These are phyloP conservation scores for Micractinium sp. DNA, from an alignment of 139 green algal species.

Conservation along the genomic window DNA sequence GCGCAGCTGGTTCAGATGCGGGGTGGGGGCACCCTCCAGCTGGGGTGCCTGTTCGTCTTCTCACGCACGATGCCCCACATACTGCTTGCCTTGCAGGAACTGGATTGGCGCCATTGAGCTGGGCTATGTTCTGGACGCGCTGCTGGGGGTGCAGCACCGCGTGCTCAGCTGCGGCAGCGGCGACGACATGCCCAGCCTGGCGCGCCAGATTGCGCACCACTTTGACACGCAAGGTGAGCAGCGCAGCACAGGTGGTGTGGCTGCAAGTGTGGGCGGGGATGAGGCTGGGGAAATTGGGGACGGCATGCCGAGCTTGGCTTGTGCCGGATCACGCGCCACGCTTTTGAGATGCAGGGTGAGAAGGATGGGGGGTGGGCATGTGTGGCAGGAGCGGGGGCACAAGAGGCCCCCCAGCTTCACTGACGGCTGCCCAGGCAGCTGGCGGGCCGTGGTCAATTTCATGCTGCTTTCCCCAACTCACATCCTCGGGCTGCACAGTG, in stretches of 20 bases:
- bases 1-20: neutral
- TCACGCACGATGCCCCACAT: no score
- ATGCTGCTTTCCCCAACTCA: no score
- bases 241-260: neutral
- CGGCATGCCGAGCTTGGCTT: neutral
- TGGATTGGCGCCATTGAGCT: conserved; percentile 98
- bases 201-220: conserved; percentile 83
- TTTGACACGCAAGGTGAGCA: conserved; percentile 80
- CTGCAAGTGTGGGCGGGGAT: neutral
- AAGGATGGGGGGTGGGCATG: no score
- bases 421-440: no score
- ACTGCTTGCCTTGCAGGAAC: conserved; percentile 53
- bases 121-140: conserved; percentile 85
- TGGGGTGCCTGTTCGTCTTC: neutral
- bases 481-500: no score
- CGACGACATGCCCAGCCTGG: conserved; percentile 82
- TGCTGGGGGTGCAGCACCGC: conserved; percentile 57
- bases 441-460: no score
- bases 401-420: no score
- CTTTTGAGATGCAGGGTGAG: no score
- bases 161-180: conserved; percentile 72
- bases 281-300: no score
- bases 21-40: neutral
- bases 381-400: no score
- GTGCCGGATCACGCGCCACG: no score